A percentile compares a stretch with the other conserved stretches of the same genome.
phyloP scores from a whole-genome alignment of 2,329 filamentous ascomycete species.

The Knufia fluminis region DNA sequence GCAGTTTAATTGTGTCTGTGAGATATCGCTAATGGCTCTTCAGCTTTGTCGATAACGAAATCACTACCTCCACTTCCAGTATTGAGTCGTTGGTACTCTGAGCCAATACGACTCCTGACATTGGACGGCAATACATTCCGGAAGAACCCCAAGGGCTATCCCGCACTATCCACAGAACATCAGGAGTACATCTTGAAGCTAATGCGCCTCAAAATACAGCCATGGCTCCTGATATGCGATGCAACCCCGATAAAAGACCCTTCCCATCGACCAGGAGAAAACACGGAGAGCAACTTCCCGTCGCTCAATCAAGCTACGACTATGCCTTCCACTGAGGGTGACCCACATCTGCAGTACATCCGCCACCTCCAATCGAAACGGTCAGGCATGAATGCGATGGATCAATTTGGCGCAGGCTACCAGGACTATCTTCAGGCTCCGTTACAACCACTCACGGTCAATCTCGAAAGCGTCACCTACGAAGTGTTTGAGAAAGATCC shows the following conservation, averaged over 20 bases:
- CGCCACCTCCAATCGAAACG: constrained; percentile 77
- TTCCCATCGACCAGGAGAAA: constrained; percentile 14
- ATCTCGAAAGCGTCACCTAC: constrained; percentile 93
- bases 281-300: constrained; percentile 45
- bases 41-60: constrained; percentile 51
- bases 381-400: constrained; percentile 52
- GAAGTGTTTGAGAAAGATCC: constrained; percentile 98
- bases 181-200: constrained; percentile 49
- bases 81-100: constrained; percentile 55
- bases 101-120: constrained; percentile 50
- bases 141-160: constrained; percentile 50
- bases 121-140: constrained; percentile 47
- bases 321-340: constrained; percentile 42
- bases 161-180: constrained; percentile 49
- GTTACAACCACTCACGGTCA: constrained; percentile 88
- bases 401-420: constrained; percentile 60
- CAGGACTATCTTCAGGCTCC: constrained; percentile 96
- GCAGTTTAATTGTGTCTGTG: no score
- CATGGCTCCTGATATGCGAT: constrained; percentile 53
- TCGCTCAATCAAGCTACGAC: constrained; percentile 58
- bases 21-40: constrained; percentile 1
- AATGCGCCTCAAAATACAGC: constrained; percentile 47
- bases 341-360: constrained; percentile 69
- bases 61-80: constrained; percentile 48
- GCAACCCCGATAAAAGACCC: constrained; percentile 16